A percentile compares a stretch with the other conserved stretches of the same genome.
These are phyloP conservation scores for cucumber (Cucumis sativus) DNA, from an alignment of 306 rosid species.

Conservation along the genomic window DNA sequence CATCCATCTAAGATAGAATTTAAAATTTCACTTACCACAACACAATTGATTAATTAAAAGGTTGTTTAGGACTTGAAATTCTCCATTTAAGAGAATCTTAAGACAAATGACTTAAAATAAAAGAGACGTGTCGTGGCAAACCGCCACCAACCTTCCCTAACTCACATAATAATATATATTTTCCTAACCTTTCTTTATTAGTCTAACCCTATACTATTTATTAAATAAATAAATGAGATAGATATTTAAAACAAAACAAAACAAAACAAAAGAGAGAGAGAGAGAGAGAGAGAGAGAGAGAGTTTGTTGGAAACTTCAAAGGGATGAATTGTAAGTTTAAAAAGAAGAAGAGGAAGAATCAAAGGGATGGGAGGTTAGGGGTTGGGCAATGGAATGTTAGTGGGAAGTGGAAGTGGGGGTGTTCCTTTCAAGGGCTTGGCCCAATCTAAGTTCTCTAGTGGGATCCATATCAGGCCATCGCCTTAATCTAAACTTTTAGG, in stretches of 20 bases:
- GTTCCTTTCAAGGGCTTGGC: background rate
- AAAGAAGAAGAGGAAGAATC: too few relatives aligned
- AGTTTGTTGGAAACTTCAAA: background rate
- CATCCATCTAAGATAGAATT: too few relatives aligned
- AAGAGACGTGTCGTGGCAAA: background rate
- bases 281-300: too few relatives aligned
- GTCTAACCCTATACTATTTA: background rate
- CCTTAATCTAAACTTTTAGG: background rate
- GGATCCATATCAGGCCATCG: background rate
- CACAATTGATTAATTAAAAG: background rate
- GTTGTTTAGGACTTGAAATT: background rate
- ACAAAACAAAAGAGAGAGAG: too few relatives aligned
- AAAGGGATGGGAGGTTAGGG: too few relatives aligned
- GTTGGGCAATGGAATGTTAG: background rate
- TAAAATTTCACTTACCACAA: too few relatives aligned
- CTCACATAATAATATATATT: background rate
- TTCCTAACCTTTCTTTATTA: background rate
- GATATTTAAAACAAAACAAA: background rate
- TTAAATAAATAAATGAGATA: background rate
- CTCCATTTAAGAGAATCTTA: background rate
- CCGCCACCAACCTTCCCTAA: background rate
- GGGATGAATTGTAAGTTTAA: background rate
- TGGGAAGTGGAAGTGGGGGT: background rate
- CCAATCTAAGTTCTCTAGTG: background rate
- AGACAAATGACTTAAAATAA: background rate